Evolutionary conservation across 805 yeast genomes (phyloP).

Genomic region (Candida coleopterorum): DNA sequence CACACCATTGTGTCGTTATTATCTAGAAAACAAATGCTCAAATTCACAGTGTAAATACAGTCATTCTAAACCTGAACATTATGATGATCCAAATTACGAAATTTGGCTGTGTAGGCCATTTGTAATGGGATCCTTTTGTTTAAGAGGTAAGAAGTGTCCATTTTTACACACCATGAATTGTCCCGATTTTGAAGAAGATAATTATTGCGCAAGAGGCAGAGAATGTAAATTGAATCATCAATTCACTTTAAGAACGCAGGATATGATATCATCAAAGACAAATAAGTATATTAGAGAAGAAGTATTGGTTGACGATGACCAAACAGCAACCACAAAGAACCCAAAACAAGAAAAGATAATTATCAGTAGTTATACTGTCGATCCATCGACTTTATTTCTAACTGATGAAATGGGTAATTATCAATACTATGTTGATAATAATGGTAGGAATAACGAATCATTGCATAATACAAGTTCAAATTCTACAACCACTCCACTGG

Average conservation of each 20-base stretch:
- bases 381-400: slow-evolving; percentile 22
- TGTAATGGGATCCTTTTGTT: slow-evolving; percentile 66
- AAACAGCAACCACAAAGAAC: neutral
- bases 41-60: slow-evolving; percentile 51
- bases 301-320: slow-evolving; percentile 7
- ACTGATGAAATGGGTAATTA: slow-evolving; percentile 17
- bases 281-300: slow-evolving; percentile 14
- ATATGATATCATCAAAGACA: slow-evolving; percentile 14
- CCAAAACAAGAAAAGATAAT: slow-evolving; percentile 7
- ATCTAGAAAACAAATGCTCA: slow-evolving; percentile 21
- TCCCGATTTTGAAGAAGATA: slow-evolving; percentile 66
- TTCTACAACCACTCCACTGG: neutral
- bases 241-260: slow-evolving; percentile 23
- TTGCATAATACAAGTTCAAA: neutral
- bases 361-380: slow-evolving; percentile 31
- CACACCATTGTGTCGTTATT: slow-evolving; percentile 37
- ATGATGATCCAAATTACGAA: slow-evolving; percentile 33
- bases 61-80: slow-evolving; percentile 44
- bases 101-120: slow-evolving; percentile 60
- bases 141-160: slow-evolving; percentile 52
- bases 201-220: slow-evolving; percentile 48
- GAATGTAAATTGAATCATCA: slow-evolving; percentile 52
- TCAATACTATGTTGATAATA: slow-evolving; percentile 22
- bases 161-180: slow-evolving; percentile 58
- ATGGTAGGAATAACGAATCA: neutral